phyloP scores from a whole-genome alignment of 2,329 filamentous ascomycete species.

The Sarocladiaceae sp. region DNA sequence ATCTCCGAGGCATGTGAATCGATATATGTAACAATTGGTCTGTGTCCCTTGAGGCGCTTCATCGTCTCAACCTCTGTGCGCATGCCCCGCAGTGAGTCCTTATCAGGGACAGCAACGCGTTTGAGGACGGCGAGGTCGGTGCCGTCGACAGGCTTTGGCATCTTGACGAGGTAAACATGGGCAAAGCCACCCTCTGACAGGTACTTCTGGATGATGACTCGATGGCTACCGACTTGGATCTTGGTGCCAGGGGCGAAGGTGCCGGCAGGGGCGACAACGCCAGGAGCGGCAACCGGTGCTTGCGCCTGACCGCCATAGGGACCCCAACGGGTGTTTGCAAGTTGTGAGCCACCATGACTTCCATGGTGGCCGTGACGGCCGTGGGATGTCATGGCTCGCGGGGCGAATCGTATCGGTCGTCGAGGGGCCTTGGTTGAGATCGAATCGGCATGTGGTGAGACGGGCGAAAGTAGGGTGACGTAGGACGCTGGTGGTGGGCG shows the following conservation, averaged over 20 bases:
- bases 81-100: constrained; percentile 91
- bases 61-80: constrained; percentile 98
- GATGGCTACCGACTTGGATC: constrained; percentile 89
- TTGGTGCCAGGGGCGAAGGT: constrained; percentile 93
- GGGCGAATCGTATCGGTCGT: constrained; percentile 2
- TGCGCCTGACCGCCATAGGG: constrained; percentile 33
- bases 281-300: constrained; percentile 32
- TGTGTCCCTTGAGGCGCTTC: constrained; percentile 97
- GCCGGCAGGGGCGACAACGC: constrained; percentile 56
- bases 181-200: constrained; percentile 97
- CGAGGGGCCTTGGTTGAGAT: background rate
- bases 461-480: constrained; percentile 1
- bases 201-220: constrained; percentile 93
- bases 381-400: constrained; percentile 27
- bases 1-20: constrained; percentile 96
- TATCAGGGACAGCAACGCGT: constrained; percentile 92
- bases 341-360: constrained; percentile 18
- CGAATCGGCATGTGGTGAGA: background rate
- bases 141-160: constrained; percentile 70
- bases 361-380: constrained; percentile 21
- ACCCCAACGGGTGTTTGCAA: constrained; percentile 24
- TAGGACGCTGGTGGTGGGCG: constrained; percentile 1
- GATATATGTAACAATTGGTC: constrained; percentile 94
- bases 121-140: constrained; percentile 83
- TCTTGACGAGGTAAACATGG: constrained; percentile 92